Evolutionary conservation across 83 land plant genomes (phyloP), one percentile per base, ranked within the genome.

Genomic region (Picea abies): DNA sequence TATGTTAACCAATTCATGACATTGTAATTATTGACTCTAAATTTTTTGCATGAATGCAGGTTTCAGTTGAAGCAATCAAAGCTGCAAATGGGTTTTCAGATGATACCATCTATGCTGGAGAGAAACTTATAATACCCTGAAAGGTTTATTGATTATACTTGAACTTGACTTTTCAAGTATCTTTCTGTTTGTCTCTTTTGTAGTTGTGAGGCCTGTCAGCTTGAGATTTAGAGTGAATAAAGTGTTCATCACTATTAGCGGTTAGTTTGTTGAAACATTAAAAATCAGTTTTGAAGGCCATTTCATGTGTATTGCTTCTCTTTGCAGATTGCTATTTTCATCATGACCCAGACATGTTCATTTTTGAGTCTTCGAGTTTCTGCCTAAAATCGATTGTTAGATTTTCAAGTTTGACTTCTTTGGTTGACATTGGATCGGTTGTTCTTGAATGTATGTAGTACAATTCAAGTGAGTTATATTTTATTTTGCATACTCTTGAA

Each of bases 91-190:
- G 44, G 71, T 29, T 80, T 80, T 6, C 64, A 26, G 82, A 65
- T 61, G 79, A 80, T 37, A 65, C 35, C 78, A 80, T 80, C 65
- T 80, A 80, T 80, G 82, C 82, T 17, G 82, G 82, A n/a, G 79
- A 80, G 37, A 66, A 32, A 29, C 67, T 80, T 65, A 16, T 20
- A 17, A 26, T 80, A 60, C 82, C 82, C 64, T 71, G n/a, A 39
- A 20, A 39, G 76, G 47, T 20, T 69, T 11, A 16, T 69, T 15
- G 73, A 6, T 69, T 69, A 17, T 5, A 29, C n/a, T 71, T 39
- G 49, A 39, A 10, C 6, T 17, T 37, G 1, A 39, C 49, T 20
- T 35, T 71, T n/a, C 20, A 8, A 0, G 39, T 10, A 71, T 23
- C 39, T 37, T 71, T n/a, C 41, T 20, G 4, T 71, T 20, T 37